Evolutionary conservation across 495 filamentous ascomycete genomes (phyloP).

Genomic region (Penicillium verhagenii): DNA sequence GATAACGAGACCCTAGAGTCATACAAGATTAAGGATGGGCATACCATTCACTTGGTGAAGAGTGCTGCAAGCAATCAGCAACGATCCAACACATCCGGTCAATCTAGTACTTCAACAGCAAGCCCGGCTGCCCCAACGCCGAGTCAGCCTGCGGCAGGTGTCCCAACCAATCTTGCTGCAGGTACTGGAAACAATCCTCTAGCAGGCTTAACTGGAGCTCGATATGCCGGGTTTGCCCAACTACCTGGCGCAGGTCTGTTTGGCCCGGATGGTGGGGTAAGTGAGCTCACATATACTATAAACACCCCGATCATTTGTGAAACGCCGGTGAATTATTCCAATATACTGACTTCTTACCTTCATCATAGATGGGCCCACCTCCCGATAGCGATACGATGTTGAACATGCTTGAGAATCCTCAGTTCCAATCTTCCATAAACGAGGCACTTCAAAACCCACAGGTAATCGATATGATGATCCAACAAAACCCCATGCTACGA

Average conservation of each 20-base stretch:
- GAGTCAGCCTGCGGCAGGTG: constrained; percentile 51
- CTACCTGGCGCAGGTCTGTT: constrained; percentile 88
- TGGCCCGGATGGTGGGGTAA: constrained; percentile 93
- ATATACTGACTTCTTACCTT: constrained; percentile 18
- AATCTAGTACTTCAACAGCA: constrained; percentile 45
- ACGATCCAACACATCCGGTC: constrained; percentile 57
- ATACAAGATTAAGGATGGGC: constrained; percentile 94
- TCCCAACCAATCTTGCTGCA: constrained; percentile 88
- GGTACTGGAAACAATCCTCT: constrained; percentile 91
- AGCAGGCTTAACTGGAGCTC: constrained; percentile 85
- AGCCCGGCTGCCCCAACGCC: constrained; percentile 51
- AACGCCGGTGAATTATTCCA: neutral
- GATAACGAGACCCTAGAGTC: constrained; percentile 78
- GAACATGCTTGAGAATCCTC: constrained; percentile 81
- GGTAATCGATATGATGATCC: constrained; percentile 89
- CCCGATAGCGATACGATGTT: constrained; percentile 77
- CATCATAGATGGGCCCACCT: constrained; percentile 80
- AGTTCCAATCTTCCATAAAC: constrained; percentile 78
- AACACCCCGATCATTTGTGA: neutral
- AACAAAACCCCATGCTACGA: constrained; percentile 82
- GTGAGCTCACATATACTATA: constrained; percentile 43
- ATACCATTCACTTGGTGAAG: constrained; percentile 95
- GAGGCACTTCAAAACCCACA: constrained; percentile 92
- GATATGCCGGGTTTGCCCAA: constrained; percentile 89
- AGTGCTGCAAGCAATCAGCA: constrained; percentile 83